These are phyloP conservation scores for Saccharomyces hybrid DNA, from an alignment of 1,139 yeast genomes.

Conservation along the genomic window DNA sequence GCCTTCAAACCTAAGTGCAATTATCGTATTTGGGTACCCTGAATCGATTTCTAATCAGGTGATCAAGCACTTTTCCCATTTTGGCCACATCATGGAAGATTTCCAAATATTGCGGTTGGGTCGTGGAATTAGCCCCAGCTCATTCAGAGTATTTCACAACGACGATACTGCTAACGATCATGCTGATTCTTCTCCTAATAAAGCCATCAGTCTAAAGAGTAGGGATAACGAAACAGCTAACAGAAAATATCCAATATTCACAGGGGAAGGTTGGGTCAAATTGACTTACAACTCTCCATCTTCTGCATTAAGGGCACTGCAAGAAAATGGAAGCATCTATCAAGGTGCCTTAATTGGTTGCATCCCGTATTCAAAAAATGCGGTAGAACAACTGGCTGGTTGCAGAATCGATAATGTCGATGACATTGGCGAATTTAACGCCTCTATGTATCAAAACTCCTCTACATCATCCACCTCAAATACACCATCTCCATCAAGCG, in stretches of 20 bases:
- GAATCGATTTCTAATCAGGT: conserved; percentile 62
- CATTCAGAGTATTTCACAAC: conserved; percentile 1
- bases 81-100: conserved; percentile 75
- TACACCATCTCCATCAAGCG: background rate
- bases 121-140: conserved; percentile 2
- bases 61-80: conserved; percentile 67
- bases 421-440: conserved; percentile 42
- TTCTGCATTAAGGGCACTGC: conserved; percentile 74
- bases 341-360: conserved; percentile 74
- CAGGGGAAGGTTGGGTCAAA: conserved; percentile 86
- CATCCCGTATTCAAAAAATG: conserved; percentile 53
- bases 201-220: background rate
- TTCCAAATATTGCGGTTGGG: conserved; percentile 38
- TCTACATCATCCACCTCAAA: background rate
- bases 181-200: conserved; percentile 12
- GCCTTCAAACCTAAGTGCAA: conserved; percentile 46
- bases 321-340: conserved; percentile 68
- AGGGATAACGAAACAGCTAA: conserved; percentile 4
- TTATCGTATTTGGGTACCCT: conserved; percentile 84
- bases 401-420: conserved; percentile 44
- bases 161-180: conserved; percentile 6
- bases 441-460: background rate
- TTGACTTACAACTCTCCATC: conserved; percentile 70
- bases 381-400: conserved; percentile 57
- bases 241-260: conserved; percentile 52